phyloP scores from a whole-genome alignment of 2,329 filamentous ascomycete genomes.

The Aspergillus bombycis region DNA sequence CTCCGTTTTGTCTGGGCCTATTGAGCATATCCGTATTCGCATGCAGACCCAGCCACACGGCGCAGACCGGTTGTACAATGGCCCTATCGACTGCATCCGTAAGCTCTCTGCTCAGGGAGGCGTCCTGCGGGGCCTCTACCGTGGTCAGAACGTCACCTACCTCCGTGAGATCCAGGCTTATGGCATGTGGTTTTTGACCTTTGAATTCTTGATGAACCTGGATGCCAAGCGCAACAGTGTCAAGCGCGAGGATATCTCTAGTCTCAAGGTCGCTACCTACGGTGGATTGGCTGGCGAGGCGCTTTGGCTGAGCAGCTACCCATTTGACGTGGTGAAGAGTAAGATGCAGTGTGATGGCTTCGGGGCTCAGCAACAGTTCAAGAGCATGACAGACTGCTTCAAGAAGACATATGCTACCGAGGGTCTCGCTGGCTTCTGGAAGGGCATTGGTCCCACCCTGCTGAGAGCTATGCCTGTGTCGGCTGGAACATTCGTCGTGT shows the following conservation, averaged over 20 bases:
- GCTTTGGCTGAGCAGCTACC: conserved; percentile 91
- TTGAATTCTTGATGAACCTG: conserved; percentile 94
- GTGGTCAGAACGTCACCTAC: conserved; percentile 83
- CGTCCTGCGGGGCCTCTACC: conserved; percentile 75
- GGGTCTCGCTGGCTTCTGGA: conserved; percentile 88
- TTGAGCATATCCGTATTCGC: conserved; percentile 95
- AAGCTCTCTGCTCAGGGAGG: conserved; percentile 75
- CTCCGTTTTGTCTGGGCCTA: conserved; percentile 82
- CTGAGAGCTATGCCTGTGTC: conserved; percentile 96
- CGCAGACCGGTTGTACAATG: conserved; percentile 73
- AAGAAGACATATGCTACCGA: conserved; percentile 76
- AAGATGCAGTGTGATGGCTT: conserved; percentile 99
- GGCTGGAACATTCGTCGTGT: conserved; percentile 93
- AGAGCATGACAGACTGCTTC: conserved; percentile 87
- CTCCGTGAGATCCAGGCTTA: conserved; percentile 92
- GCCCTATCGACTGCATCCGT: conserved; percentile 86
- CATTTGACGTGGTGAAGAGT: conserved; percentile 96
- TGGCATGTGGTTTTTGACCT: conserved; percentile 91
- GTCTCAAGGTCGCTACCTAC: conserved; percentile 86
- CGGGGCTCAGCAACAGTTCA: conserved; percentile 70
- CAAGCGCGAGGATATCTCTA: conserved; percentile 75
- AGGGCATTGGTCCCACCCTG: conserved; percentile 86
- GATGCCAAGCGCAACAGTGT: conserved; percentile 79
- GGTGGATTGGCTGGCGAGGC: conserved; percentile 92
- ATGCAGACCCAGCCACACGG: conserved; percentile 96